Base-by-base conservation (phyloP, 1,139 yeast species). In the Ashbya aceris region DNA sequence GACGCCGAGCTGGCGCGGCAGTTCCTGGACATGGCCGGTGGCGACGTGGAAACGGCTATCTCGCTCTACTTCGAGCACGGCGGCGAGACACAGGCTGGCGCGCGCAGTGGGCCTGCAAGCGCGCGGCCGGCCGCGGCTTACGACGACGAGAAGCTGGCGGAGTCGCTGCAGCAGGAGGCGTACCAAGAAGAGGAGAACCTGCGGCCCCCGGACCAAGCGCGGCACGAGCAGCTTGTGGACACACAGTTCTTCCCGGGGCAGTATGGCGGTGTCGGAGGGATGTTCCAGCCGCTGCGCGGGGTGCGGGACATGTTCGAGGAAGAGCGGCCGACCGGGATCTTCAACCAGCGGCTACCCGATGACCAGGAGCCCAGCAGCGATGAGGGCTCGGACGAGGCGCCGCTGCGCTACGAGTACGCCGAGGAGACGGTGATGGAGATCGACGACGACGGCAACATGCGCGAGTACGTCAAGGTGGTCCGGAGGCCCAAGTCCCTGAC, bases 1-100 rank as follows among this genome's bases (percentile, higher is more conserved):
- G 93, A 84, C 56, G 71, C 76, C 1, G 71, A 72, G 2, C 68
- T 76, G 27, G 98, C 98, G 2, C 69, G 71, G 47, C 87, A 81
- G 55, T 93, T 82, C 58, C 65, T 93, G 37, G 89, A 82, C 27
- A 78, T 89, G 65, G 75, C 93, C 8, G 89, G 80, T 40, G 79
- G 80, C 44, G 78, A 86, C 57, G 61, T 91, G 37, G 96, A 89
- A 48, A 75, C 79, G 27, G 98, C 98, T 0, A 85, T 93, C 7
- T 77, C 89, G 8, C 67, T 93, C 39, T 93, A 68, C 63, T 79
- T 84, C 68, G 98, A 93, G 58, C 74, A 77, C 43, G 86, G 85
- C 26, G 74, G 66, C 2, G 49, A 48, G 32, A 43, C 56, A 1
- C 51, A 50, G 29, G 40, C 37, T 43, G 13, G 47, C 33, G 39